Evolutionary conservation across 2,329 filamentous ascomycete genomes (phyloP).

Genomic region (Penicillium rolfsii): DNA sequence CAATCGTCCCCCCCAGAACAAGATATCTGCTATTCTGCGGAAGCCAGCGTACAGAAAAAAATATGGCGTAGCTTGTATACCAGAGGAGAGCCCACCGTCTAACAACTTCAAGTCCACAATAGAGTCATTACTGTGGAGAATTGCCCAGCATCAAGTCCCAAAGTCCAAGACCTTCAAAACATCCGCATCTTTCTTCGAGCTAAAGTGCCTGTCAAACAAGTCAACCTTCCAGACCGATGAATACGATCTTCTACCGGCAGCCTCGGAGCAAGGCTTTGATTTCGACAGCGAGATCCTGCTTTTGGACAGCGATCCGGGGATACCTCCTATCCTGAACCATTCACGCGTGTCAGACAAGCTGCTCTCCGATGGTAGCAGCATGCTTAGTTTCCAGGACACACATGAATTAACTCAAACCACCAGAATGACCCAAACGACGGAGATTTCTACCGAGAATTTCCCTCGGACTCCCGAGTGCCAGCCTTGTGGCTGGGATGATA

Average conservation of each 20-base stretch:
- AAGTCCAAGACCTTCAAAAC: conserved; percentile 17
- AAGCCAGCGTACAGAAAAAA: not conserved
- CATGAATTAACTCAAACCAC: conserved; percentile 19
- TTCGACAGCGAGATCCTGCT: not conserved
- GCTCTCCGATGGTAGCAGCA: conserved; percentile 15
- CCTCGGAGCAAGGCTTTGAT: not conserved
- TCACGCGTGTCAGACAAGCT: conserved; percentile 6
- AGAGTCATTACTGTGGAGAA: conserved; percentile 38
- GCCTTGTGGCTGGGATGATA: not conserved
- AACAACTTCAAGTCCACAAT: conserved; percentile 26
- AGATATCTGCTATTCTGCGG: conserved; percentile 15
- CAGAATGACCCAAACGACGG: conserved; percentile 11
- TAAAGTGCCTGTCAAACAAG: not conserved
- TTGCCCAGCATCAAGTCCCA: conserved; percentile 34
- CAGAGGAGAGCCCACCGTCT: not conserved
- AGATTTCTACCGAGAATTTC: not conserved
- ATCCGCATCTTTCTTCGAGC: not conserved
- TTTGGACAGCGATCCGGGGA: not conserved
- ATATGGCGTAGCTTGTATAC: too few relatives aligned
- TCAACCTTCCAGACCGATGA: not conserved
- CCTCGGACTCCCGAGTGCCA: not conserved
- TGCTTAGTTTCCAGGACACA: conserved; percentile 18
- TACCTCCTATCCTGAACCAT: too few relatives aligned
- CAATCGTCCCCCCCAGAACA: conserved; percentile 20
- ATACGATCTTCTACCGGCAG: not conserved